phyloP scores from a whole-genome alignment of 2,329 filamentous ascomycete species.

The Talaromyces marneffei region DNA sequence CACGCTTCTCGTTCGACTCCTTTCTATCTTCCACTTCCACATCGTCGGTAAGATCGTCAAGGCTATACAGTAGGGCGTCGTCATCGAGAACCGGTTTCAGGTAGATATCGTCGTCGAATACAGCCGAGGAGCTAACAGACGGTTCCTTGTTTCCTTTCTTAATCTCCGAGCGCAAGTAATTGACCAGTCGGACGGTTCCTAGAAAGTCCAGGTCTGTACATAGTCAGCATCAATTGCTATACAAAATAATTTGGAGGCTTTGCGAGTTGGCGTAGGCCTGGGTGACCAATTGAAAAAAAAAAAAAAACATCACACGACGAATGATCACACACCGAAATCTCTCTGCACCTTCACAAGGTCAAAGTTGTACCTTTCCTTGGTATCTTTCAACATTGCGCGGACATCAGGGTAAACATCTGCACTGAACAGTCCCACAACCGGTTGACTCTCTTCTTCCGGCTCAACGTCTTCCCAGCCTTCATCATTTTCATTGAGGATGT shows the following conservation, averaged over 20 bases:
- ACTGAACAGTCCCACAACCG: conserved; percentile 64
- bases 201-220: conserved; percentile 62
- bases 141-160: conserved; percentile 44
- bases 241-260: background rate
- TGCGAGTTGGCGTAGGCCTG: background rate
- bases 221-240: conserved; percentile 16
- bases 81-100: conserved; percentile 81
- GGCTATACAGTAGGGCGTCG: conserved; percentile 78
- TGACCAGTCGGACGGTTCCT: conserved; percentile 67
- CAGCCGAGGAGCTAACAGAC: conserved; percentile 53
- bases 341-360: conserved; percentile 60
- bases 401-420: conserved; percentile 60
- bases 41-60: conserved; percentile 66
- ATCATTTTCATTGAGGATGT: conserved; percentile 42
- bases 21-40: conserved; percentile 21
- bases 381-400: conserved; percentile 61
- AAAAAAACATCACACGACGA: conserved; percentile 12
- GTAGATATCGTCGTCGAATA: conserved; percentile 72
- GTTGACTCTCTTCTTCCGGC: conserved; percentile 56
- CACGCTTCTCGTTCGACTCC: conserved; percentile 40
- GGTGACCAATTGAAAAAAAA: conserved; percentile 4
- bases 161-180: conserved; percentile 53
- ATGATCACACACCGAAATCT: conserved; percentile 39
- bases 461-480: conserved; percentile 57
- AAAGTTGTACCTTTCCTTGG: conserved; percentile 60